Evolutionary conservation across 495 filamentous ascomycete genomes (phyloP).

Genomic region (Penicillium crystallinum): DNA sequence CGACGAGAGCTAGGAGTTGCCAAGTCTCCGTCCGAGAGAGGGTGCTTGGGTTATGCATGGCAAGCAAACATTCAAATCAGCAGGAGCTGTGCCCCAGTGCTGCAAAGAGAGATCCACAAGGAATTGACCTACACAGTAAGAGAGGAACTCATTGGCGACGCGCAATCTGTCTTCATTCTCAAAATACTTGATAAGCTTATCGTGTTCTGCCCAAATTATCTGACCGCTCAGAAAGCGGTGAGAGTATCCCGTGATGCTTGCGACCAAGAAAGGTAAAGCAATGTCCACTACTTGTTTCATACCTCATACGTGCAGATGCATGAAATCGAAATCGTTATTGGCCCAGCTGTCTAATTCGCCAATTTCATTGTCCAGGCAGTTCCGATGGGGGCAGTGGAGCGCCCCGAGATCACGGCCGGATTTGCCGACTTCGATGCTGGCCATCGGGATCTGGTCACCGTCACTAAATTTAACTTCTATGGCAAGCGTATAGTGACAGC

Average conservation of each 20-base stretch:
- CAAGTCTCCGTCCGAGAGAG: constrained; percentile 67
- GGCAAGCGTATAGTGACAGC: constrained; percentile 87
- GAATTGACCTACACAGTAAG: constrained; percentile 6
- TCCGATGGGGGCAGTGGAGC: constrained; percentile 25
- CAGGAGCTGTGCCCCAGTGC: neutral
- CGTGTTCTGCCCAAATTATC: constrained; percentile 25
- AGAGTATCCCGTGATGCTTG: constrained; percentile 18
- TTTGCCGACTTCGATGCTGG: constrained; percentile 66
- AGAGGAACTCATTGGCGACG: constrained; percentile 3
- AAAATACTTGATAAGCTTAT: constrained; percentile 21
- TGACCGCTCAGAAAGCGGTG: constrained; percentile 27
- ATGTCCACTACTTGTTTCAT: constrained; percentile 26
- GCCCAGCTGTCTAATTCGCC: constrained; percentile 13
- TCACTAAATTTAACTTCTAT: constrained; percentile 63
- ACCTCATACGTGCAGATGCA: constrained; percentile 22
- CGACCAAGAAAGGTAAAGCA: constrained; percentile 19
- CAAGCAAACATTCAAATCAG: neutral
- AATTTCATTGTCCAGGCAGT: constrained; percentile 4
- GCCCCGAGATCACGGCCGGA: constrained; percentile 37
- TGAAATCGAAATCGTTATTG: constrained; percentile 20
- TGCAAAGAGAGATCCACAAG: neutral
- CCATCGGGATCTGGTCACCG: constrained; percentile 50
- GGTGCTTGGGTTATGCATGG: constrained; percentile 37
- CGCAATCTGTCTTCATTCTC: constrained; percentile 34
- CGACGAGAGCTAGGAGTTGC: constrained; percentile 62